phyloP scores from a whole-genome alignment of 2,329 filamentous ascomycete genomes.

The Fusarium austroafricanum region DNA sequence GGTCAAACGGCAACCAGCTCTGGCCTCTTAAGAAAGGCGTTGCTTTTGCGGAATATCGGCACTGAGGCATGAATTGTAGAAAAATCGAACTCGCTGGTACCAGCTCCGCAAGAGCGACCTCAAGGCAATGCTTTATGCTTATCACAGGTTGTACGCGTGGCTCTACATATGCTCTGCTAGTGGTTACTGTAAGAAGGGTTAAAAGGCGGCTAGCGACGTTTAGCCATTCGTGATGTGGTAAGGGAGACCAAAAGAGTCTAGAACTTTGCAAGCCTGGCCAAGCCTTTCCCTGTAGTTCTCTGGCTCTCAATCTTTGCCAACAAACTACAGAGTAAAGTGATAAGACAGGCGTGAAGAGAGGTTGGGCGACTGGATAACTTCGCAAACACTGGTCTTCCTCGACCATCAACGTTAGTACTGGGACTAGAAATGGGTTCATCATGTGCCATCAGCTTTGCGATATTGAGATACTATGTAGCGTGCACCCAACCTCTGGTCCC shows the following conservation, averaged over 20 bases:
- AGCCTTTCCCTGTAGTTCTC: not conserved
- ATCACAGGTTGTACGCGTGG: slow-evolving; percentile 15
- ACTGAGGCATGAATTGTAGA: not conserved
- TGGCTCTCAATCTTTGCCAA: not conserved
- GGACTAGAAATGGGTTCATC: not conserved
- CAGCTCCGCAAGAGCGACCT: not conserved
- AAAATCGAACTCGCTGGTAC: slow-evolving; percentile 1
- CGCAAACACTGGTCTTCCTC: not conserved
- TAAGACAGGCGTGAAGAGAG: not conserved
- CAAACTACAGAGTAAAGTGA: not conserved
- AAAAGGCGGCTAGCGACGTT: slow-evolving; percentile 8
- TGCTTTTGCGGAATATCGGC: slow-evolving; percentile 1
- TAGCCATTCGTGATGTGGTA: slow-evolving; percentile 5
- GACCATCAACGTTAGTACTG: not conserved
- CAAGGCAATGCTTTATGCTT: not conserved
- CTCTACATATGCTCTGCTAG: not conserved
- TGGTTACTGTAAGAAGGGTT: not conserved
- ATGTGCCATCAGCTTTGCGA: not conserved
- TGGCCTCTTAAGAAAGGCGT: not conserved
- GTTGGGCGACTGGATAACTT: not conserved
- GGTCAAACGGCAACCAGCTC: slow-evolving; percentile 1
- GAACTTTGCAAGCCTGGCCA: slow-evolving; percentile 2
- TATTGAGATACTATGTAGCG: too few relatives aligned
- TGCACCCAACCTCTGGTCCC: slow-evolving; percentile 4
- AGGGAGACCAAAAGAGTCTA: slow-evolving; percentile 12